Evolutionary conservation across 352 stramenopile genomes (phyloP).

Genomic region (Blastocystis sp.): DNA sequence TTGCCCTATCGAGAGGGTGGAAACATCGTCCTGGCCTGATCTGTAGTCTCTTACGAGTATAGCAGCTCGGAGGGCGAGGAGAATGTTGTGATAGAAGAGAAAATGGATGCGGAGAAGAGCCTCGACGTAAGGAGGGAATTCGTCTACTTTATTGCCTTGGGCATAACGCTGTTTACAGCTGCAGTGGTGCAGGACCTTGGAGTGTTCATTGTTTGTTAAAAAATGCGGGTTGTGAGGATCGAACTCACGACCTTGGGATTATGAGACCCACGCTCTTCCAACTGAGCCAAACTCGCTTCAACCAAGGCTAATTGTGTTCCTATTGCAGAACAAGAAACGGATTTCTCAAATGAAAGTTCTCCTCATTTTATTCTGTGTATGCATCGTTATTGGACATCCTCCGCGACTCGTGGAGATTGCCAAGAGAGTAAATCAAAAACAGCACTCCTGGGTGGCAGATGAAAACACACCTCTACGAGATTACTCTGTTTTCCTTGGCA

Average conservation of each 20-base stretch:
- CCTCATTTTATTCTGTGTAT: not conserved
- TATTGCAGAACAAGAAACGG: not conserved
- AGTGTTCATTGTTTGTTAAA: conserved; percentile 4
- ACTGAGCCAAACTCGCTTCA: conserved; percentile 48
- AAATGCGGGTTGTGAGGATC: conserved; percentile 60
- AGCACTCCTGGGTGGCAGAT: not conserved
- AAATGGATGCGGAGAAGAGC: not conserved
- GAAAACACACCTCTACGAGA: not conserved
- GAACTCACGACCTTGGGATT: conserved; percentile 61
- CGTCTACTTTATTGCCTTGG: not conserved
- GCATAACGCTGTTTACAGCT: not conserved
- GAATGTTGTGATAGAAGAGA: not conserved
- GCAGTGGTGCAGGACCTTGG: not conserved
- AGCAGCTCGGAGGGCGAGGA: not conserved
- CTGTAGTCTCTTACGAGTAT: not conserved
- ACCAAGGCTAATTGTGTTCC: not conserved
- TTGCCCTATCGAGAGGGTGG: not conserved
- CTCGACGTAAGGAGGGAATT: not conserved
- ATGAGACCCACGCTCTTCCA: conserved; percentile 61
- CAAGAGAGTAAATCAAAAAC: not conserved
- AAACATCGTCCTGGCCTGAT: not conserved
- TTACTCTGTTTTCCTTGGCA: conserved; percentile 31
- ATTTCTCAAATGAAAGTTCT: not conserved
- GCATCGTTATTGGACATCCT: not conserved
- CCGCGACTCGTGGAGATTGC: not conserved